Conservation (phyloP, 108 stramenopile species). For the Ochromonas danica region DNA sequence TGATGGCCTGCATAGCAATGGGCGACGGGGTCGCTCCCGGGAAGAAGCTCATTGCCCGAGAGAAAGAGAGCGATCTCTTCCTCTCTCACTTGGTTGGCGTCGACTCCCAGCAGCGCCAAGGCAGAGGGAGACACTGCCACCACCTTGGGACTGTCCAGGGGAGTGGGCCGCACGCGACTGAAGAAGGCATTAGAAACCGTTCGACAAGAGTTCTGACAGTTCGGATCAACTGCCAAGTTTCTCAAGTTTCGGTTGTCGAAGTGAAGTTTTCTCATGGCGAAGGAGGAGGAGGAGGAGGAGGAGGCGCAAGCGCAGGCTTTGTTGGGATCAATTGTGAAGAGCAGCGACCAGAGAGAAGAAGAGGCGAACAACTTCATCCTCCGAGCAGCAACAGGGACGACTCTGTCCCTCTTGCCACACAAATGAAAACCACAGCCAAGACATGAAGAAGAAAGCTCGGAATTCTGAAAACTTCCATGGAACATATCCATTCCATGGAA, state of each 20-base stretch:
- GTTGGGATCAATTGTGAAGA: too few relatives aligned
- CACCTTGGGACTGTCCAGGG: neutral
- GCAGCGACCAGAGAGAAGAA: too few relatives aligned
- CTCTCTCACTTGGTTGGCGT: neutral
- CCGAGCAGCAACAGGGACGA: too few relatives aligned
- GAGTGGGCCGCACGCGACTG: neutral
- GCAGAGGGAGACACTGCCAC: neutral
- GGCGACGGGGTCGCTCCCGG: slow-evolving; percentile 26
- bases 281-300: too few relatives aligned
- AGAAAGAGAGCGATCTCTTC: neutral
- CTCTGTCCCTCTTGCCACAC: too few relatives aligned
- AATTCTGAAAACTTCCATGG: too few relatives aligned
- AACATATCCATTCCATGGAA: too few relatives aligned
- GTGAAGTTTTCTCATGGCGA: neutral
- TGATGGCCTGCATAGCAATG: slow-evolving; percentile 45
- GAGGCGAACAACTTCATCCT: too few relatives aligned
- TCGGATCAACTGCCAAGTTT: neutral
- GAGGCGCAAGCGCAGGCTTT: too few relatives aligned
- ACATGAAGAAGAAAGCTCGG: too few relatives aligned
- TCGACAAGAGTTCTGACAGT: neutral
- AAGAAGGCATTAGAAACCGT: neutral
- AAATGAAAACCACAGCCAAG: too few relatives aligned
- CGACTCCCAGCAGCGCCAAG: slow-evolving; percentile 7
- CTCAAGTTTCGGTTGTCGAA: slow-evolving; percentile 10
- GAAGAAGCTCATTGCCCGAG: slow-evolving; percentile 3